phyloP scores from a whole-genome alignment of 768 basidiomycete species.

The Mycena leptocephala region DNA sequence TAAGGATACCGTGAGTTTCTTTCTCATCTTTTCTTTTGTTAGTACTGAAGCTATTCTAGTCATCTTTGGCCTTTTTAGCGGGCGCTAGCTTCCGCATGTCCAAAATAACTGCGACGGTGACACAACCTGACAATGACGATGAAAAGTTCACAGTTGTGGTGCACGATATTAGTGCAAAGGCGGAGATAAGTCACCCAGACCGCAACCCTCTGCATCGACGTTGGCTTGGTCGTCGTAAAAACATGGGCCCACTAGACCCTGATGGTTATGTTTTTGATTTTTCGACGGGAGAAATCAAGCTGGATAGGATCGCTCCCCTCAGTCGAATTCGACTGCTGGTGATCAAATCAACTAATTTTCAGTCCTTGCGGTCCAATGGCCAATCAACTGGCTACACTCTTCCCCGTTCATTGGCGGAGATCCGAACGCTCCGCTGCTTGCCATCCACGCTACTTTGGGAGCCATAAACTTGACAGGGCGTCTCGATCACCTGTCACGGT shows the following conservation, averaged over 20 bases:
- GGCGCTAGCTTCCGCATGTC: conserved; percentile 60
- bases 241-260: conserved; percentile 56
- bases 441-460: conserved; percentile 61
- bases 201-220: conserved; percentile 62
- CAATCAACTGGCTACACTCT: conserved; percentile 66
- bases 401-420: conserved; percentile 70
- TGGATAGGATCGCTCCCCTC: conserved; percentile 61
- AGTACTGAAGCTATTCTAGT: conserved; percentile 49
- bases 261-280: conserved; percentile 66
- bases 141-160: conserved; percentile 62
- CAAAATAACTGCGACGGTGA: conserved; percentile 62
- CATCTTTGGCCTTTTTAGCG: conserved; percentile 63
- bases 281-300: conserved; percentile 56
- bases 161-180: conserved; percentile 56
- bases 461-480: conserved; percentile 68
- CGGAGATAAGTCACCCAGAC: conserved; percentile 65
- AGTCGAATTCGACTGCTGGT: conserved; percentile 60
- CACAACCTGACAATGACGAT: conserved; percentile 44
- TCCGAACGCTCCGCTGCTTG: conserved; percentile 72
- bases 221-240: conserved; percentile 65
- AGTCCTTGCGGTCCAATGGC: conserved; percentile 74
- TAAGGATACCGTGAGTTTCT: conserved; percentile 55
- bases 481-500: conserved; percentile 64
- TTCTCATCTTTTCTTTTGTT: conserved; percentile 1
- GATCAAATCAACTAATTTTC: conserved; percentile 57